Percentiles rank a stretch among this genome's conserved stretches.
These are phyloP conservation scores for Psilocybe cubensis DNA, from an alignment of 768 basidiomycete species.

Conservation along the genomic window DNA sequence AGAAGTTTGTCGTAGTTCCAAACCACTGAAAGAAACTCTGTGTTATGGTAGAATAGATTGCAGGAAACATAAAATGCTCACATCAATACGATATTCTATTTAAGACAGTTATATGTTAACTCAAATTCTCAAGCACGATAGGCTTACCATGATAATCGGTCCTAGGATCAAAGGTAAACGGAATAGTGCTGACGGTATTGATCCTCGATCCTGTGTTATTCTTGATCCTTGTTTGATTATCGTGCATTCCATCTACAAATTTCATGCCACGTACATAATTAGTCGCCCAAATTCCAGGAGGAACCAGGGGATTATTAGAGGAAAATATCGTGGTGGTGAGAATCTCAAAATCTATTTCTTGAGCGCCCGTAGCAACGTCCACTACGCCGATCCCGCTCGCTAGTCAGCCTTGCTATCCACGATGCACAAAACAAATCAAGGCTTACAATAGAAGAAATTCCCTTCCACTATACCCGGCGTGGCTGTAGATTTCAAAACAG, in stretches of 20 bases:
- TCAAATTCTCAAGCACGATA: background rate
- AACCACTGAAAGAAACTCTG: slow-evolving; percentile 28
- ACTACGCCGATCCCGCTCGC: background rate
- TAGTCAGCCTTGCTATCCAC: background rate
- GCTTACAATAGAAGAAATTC: slow-evolving; percentile 40
- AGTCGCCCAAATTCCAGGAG: slow-evolving; percentile 40
- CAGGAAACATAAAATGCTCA: slow-evolving; percentile 12
- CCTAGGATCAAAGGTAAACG: slow-evolving; percentile 36
- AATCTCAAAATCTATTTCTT: slow-evolving; percentile 39
- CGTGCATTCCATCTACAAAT: slow-evolving; percentile 16
- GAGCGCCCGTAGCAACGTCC: slow-evolving; percentile 29
- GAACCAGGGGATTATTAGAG: slow-evolving; percentile 26
- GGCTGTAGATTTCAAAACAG: slow-evolving; percentile 36
- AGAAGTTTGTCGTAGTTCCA: slow-evolving; percentile 32
- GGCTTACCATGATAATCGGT: slow-evolving; percentile 36
- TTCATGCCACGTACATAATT: slow-evolving; percentile 28
- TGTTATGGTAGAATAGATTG: background rate
- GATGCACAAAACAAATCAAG: background rate
- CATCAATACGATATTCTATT: slow-evolving; percentile 39
- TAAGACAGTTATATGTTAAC: background rate
- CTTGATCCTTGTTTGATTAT: background rate
- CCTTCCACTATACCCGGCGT: slow-evolving; percentile 38
- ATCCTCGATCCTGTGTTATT: background rate
- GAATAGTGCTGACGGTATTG: slow-evolving; percentile 13
- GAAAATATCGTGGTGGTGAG: slow-evolving; percentile 34